These are phyloP conservation scores for Boletus rubroflammeus DNA, from an alignment of 768 basidiomycete species.

Conservation along the genomic window DNA sequence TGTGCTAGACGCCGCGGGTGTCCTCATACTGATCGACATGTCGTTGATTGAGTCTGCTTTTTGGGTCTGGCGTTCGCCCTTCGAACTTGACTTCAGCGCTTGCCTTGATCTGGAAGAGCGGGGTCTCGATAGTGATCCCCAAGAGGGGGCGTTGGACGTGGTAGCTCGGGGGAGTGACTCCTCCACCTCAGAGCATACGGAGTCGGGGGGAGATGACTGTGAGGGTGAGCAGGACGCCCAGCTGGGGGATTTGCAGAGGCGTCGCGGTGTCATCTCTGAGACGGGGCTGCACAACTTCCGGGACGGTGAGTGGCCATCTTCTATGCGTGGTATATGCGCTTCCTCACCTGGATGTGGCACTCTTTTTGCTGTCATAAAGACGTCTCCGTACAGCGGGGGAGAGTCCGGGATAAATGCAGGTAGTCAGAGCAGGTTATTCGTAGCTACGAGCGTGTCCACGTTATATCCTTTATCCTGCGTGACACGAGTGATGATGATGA, in stretches of 20 bases:
- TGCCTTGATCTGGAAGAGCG: background rate
- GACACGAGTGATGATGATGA: background rate
- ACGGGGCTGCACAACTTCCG: background rate
- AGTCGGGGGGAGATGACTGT: background rate
- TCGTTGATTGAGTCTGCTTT: background rate
- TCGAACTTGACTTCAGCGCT: background rate
- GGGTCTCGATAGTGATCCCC: background rate
- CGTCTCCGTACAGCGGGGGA: background rate
- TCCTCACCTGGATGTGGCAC: slow-evolving; percentile 10
- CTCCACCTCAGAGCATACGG: background rate
- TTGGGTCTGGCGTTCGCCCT: background rate
- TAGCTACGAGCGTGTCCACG: background rate
- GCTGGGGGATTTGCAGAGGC: background rate
- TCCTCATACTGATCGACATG: background rate
- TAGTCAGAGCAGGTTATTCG: background rate
- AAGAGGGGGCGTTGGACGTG: background rate
- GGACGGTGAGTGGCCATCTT: slow-evolving; percentile 1
- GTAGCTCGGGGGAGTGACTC: background rate
- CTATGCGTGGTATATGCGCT: background rate
- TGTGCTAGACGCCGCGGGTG: background rate
- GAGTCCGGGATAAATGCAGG: background rate
- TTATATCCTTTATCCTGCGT: background rate
- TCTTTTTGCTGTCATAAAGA: background rate
- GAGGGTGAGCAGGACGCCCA: background rate
- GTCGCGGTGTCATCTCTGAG: background rate